Evolutionary conservation across 345 rosid genomes (phyloP).

Genomic region (Citrus trifoliata): DNA sequence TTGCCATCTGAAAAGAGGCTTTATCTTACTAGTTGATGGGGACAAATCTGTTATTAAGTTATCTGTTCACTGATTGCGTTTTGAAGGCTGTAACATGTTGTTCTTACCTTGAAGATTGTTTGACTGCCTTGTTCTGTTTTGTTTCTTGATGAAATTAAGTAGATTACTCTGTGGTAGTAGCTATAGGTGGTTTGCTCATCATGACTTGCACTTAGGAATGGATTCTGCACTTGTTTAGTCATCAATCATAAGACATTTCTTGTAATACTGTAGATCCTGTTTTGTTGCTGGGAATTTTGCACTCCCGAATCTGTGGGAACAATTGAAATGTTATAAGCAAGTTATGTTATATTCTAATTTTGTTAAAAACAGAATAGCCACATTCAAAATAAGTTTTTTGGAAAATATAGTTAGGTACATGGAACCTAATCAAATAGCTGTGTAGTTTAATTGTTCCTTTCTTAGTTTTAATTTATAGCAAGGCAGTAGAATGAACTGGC

Average conservation of each 20-base stretch:
- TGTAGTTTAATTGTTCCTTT: background rate
- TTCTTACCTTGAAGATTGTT: background rate
- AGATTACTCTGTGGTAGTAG: background rate
- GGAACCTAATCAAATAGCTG: background rate
- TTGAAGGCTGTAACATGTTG: background rate
- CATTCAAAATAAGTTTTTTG: too few relatives aligned
- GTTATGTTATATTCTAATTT: background rate
- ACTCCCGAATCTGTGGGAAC: too few relatives aligned
- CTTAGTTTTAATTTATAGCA: background rate
- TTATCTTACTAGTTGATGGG: too few relatives aligned
- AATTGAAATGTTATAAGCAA: background rate
- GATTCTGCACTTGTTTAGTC: too few relatives aligned
- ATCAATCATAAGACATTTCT: too few relatives aligned
- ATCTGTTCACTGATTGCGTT: background rate
- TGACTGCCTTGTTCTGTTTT: background rate
- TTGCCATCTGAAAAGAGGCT: background rate
- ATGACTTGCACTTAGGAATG: too few relatives aligned
- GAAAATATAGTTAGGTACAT: background rate
- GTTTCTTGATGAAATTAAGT: background rate
- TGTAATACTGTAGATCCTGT: background rate
- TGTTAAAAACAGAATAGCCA: background rate
- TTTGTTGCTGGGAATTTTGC: background rate
- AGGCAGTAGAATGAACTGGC: background rate
- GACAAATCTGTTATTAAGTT: too few relatives aligned
- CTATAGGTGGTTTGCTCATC: too few relatives aligned